These are phyloP conservation scores for Gossypium gossypioides DNA, from an alignment of 441 rosid species.

Conservation along the genomic window DNA sequence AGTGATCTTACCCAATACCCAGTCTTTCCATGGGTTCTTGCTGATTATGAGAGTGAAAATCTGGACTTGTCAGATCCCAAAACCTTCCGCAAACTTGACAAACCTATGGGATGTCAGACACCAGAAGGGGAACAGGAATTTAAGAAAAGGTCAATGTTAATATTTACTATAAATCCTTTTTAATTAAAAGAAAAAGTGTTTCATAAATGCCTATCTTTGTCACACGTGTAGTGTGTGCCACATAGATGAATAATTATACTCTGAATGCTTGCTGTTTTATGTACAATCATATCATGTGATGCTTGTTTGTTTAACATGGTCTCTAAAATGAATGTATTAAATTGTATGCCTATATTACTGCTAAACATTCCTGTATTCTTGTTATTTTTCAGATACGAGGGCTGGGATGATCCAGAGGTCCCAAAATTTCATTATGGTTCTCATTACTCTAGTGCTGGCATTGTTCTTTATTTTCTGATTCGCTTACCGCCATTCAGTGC, in stretches of 20 bases:
- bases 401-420: conserved; percentile 99
- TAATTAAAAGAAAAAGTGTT: neutral
- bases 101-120: conserved; percentile 99
- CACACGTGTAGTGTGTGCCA: neutral
- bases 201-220: neutral
- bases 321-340: neutral
- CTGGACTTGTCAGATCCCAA: conserved; percentile 79
- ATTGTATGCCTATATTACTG: neutral
- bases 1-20: conserved; percentile 99
- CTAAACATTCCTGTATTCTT: conserved; percentile 13
- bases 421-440: conserved; percentile 99
- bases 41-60: conserved; percentile 87
- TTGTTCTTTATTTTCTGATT: conserved; percentile 94
- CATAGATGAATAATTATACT: neutral
- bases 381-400: conserved; percentile 62
- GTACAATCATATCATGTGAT: neutral
- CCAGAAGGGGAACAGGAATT: conserved; percentile 96
- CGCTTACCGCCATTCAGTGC: conserved; percentile 95
- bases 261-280: neutral
- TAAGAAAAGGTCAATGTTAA: conserved; percentile 60
- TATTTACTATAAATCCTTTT: neutral
- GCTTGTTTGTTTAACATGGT: neutral
- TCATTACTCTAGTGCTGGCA: conserved; percentile 99
- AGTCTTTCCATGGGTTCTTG: conserved; percentile 98
- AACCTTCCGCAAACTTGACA: conserved; percentile 85